Evolutionary conservation across 106 monocot species (phyloP).

Genomic region (Ottelia alismoides): DNA sequence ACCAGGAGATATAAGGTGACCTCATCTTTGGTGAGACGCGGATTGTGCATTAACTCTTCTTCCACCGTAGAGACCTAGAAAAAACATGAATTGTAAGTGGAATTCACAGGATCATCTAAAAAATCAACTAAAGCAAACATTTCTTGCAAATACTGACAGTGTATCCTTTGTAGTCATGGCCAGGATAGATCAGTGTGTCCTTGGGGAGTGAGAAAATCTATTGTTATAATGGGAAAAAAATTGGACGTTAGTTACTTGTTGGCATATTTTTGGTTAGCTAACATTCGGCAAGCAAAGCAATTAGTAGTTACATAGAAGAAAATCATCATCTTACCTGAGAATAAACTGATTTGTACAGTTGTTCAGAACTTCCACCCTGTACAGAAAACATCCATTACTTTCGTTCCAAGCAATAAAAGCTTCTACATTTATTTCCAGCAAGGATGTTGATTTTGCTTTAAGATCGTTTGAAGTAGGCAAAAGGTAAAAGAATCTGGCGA

Average conservation of each 20-base stretch:
- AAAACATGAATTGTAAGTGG: neutral
- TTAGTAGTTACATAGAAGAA: too few relatives aligned
- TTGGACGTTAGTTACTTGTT: neutral
- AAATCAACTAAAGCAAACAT: too few relatives aligned
- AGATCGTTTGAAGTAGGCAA: too few relatives aligned
- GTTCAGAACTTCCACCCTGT: constrained; percentile 75
- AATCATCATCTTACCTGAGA: constrained; percentile 87
- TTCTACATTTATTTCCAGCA: too few relatives aligned
- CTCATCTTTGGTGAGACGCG: constrained; percentile 84
- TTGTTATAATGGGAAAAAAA: neutral
- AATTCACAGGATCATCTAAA: neutral
- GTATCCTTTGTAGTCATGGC: constrained; percentile 95
- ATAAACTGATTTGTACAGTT: constrained; percentile 84
- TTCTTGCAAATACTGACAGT: constrained; percentile 69
- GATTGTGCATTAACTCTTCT: constrained; percentile 75
- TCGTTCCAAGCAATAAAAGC: too few relatives aligned
- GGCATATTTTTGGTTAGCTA: too few relatives aligned
- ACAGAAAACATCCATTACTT: too few relatives aligned
- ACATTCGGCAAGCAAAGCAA: too few relatives aligned
- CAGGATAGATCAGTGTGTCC: constrained; percentile 84
- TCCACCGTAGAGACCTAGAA: constrained; percentile 73
- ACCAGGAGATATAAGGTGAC: constrained; percentile 18
- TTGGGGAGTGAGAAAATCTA: constrained; percentile 93
- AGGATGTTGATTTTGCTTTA: too few relatives aligned
- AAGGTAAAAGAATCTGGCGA: too few relatives aligned